Evolutionary conservation across 2,329 filamentous ascomycete genomes (phyloP), one percentile per base, ranked within the genome.

Genomic region (Sphaerostilbella broomeana): DNA sequence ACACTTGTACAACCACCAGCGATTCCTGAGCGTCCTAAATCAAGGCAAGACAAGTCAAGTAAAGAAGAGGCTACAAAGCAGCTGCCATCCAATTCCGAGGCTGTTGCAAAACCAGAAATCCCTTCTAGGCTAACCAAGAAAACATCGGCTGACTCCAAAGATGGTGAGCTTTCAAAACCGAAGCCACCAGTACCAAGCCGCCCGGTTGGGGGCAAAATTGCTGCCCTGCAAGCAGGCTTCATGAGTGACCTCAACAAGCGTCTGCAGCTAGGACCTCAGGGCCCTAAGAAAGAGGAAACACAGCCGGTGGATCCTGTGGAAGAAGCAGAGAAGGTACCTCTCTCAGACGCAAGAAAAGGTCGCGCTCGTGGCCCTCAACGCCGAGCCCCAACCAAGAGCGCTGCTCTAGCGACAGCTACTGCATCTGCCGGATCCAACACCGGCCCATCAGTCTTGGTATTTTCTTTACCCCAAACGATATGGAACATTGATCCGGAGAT

Each of bases 191-290:
- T 97, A 2, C 89, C 92, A 9, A 60, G 48, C 21, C 79, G 87
- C 31, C 86, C 88, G 2, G 73, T 74, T 29, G 86, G 86, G 8
- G 77, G 79, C 52, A 97, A 97, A 68, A 94, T 98, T 58, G 87
- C 89, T 12, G 84, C 86, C 17, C 68, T 98, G 21, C 88, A 94
- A 62, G 86, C 86, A 25, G 87, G 86, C 3, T 97, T 98, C 61
- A 79, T 98, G 73, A 88, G 81, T 30, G 90, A 97, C 55, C 68
- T 98, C 28, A 95, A 97, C 62, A 89, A 87, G 52, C 84, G 88
- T 34, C 70, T 98, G 19, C 82, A 87, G 56, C 66, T 94, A 24
- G 92, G 92, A 1, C 90, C 89, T n/a, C 81, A 86, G 51, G 77
- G 73, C 8, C 76, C 80, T 2, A 89, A 87, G 67, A 83, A 85